phyloP scores from a whole-genome alignment of 176 grass and related monocot species.

The Eremochloa ophiuroides region DNA sequence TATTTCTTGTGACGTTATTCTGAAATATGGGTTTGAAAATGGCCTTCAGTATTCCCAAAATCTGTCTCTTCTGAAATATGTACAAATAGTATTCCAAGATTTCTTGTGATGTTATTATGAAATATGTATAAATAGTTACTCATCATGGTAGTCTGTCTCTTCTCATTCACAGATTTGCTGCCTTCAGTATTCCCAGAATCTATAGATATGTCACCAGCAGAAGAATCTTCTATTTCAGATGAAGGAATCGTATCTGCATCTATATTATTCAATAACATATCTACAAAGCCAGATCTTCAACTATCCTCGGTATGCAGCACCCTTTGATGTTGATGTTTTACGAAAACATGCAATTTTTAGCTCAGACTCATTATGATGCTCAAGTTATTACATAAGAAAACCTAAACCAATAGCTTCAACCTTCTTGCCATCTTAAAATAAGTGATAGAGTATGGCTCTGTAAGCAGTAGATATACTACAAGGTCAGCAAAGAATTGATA shows the following conservation, averaged over 20 bases:
- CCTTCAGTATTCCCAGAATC: background rate
- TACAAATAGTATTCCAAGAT: too few relatives aligned
- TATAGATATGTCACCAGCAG: constrained; percentile 20
- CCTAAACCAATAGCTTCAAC: constrained; percentile 34
- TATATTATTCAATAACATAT: constrained; percentile 61
- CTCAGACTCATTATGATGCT: background rate
- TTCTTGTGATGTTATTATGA: constrained; percentile 3
- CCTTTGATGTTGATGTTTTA: constrained; percentile 48
- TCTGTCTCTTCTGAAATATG: too few relatives aligned
- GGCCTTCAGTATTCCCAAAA: too few relatives aligned
- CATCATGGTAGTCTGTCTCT: constrained; percentile 16
- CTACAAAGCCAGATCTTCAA: constrained; percentile 71
- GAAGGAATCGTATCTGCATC: constrained; percentile 21
- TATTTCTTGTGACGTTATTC: background rate
- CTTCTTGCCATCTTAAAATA: constrained; percentile 87
- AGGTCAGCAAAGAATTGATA: constrained; percentile 88
- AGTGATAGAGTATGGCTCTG: constrained; percentile 71
- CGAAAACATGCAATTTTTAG: constrained; percentile 10
- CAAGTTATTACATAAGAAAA: constrained; percentile 22
- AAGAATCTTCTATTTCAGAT: constrained; percentile 28
- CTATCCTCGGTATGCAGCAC: constrained; percentile 60
- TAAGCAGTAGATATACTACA: constrained; percentile 66
- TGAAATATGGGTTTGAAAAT: background rate
- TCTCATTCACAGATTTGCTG: constrained; percentile 20
- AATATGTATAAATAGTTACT: constrained; percentile 12